Base-by-base conservation (phyloP, 805 yeast genomes). In the Teunomyces stri region DNA sequence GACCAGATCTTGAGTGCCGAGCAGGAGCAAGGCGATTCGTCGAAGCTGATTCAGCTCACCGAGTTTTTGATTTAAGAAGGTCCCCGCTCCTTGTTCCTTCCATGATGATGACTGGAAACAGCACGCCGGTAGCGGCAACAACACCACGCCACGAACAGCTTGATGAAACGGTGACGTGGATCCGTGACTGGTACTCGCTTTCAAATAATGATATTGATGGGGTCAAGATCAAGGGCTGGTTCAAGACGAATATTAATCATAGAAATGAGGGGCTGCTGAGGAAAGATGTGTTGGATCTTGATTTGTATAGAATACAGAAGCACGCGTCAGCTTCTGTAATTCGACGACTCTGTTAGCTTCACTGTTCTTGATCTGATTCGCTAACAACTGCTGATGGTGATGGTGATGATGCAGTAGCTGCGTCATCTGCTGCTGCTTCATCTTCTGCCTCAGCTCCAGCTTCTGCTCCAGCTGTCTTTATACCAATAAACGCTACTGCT, bases 1-100 rank as follows among this genome's bases (percentile, higher is more conserved):
- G 96, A 90, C 54, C 76, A 79, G 49, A 57, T 91, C 11, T 74
- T 89, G 35, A 81, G 89, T 0, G 85, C 85, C 2, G 91, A 85
- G 53, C 68, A 69, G 21, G 78, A 70, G 57, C 78, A 83, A 52
- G 72, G 78, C 0, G 92, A 85, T 56, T 73, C 87, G 0, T 66
- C 80, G 0, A 70, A 75, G 30, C 78, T 91, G 3, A 73, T 78
- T 25, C 94, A 87, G 61, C 59, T 87, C 10, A 74, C 87, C 1
- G 91, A 86, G 58, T 73, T 72, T 34, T 69, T 91, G 40, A 60
- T 75, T 3, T 52, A 18, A 18, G 20, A 18, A 18, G 20, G 20
- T 18, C 20, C 20, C 20, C 20, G 20, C 20, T 18, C 20, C 20
- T 18, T 18, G 20, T 18, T 18, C 20, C 20, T 18, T 18, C 72